A percentile compares a stretch with the other conserved stretches of the same genome.
phyloP scores from a whole-genome alignment of 2,329 filamentous ascomycete species.

The Gnomoniopsis smithogilvyi region DNA sequence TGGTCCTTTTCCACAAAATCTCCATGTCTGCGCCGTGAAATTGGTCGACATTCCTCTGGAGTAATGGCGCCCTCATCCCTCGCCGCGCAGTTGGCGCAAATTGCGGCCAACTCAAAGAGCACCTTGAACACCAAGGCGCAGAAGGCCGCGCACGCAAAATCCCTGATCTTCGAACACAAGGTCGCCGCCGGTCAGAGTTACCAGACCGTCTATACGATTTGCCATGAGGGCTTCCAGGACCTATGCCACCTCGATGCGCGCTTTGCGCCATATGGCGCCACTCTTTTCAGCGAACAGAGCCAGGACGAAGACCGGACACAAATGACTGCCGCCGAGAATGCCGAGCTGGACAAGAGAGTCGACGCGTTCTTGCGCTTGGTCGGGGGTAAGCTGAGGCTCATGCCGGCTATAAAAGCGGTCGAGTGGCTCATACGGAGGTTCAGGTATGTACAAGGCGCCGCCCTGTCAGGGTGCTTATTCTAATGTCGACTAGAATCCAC shows the following conservation, averaged over 20 bases:
- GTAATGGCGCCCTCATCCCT: slow-evolving; percentile 55
- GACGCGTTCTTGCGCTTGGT: slow-evolving; percentile 81
- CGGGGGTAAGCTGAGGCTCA: slow-evolving; percentile 73
- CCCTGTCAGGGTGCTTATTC: slow-evolving; percentile 12
- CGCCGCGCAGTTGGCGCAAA: slow-evolving; percentile 88
- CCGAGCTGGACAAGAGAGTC: slow-evolving; percentile 71
- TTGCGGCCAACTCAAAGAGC: slow-evolving; percentile 85
- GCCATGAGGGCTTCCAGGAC: slow-evolving; percentile 85
- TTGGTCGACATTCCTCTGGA: slow-evolving; percentile 2
- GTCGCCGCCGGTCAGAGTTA: slow-evolving; percentile 86
- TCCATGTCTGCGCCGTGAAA: slow-evolving; percentile 2
- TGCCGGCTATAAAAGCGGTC: slow-evolving; percentile 83
- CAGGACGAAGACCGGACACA: slow-evolving; percentile 82
- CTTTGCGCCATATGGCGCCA: slow-evolving; percentile 71
- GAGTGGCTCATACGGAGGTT: slow-evolving; percentile 96
- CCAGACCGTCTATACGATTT: slow-evolving; percentile 83
- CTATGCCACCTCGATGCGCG: slow-evolving; percentile 81
- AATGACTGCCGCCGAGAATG: slow-evolving; percentile 79
- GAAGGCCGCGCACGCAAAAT: slow-evolving; percentile 88
- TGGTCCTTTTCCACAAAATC: neutral
- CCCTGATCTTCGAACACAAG: slow-evolving; percentile 85
- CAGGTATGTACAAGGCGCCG: slow-evolving; percentile 49
- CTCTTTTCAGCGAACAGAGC: slow-evolving; percentile 91
- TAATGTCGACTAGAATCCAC: slow-evolving; percentile 62
- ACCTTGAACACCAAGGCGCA: slow-evolving; percentile 91